Conservation (phyloP, 495 filamentous ascomycete species). For the Entonaema liquescens region DNA sequence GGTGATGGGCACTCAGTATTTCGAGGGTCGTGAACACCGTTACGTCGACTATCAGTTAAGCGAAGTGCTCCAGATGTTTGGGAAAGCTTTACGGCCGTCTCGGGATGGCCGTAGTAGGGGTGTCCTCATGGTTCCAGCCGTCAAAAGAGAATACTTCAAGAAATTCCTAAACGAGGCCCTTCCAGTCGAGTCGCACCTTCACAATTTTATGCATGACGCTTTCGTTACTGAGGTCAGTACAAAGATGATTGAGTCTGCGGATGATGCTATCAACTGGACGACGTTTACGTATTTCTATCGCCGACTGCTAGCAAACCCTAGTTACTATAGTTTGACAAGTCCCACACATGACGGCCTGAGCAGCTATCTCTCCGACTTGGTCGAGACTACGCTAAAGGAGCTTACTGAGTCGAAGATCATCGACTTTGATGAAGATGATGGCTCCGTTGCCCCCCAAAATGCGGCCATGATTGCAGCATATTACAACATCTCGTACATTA, state of each 20-base stretch:
- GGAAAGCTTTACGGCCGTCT: constrained; percentile 82
- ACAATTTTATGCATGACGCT: constrained; percentile 89
- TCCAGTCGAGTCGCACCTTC: constrained; percentile 93
- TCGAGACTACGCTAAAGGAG: constrained; percentile 92
- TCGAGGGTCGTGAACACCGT: constrained; percentile 94
- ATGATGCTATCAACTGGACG: constrained; percentile 98
- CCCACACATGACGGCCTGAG: constrained; percentile 92
- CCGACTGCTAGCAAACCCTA: constrained; percentile 94
- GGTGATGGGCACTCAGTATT: constrained; percentile 99
- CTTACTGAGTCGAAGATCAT: constrained; percentile 94
- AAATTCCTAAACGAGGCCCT: constrained; percentile 98
- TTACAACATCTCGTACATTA: constrained; percentile 99
- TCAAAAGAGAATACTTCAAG: constrained; percentile 97
- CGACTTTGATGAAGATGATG: constrained; percentile 96
- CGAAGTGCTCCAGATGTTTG: constrained; percentile 99
- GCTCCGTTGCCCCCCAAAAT: constrained; percentile 87
- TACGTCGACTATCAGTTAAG: constrained; percentile 97
- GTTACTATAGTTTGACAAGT: constrained; percentile 91
- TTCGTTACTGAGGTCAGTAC: constrained; percentile 98
- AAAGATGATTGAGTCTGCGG: constrained; percentile 89
- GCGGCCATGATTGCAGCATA: constrained; percentile 98
- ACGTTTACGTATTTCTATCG: constrained; percentile 99
- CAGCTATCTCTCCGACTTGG: constrained; percentile 92
- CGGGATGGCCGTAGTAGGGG: constrained; percentile 83
- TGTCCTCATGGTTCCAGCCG: constrained; percentile 91